Base-by-base conservation (phyloP, 768 basidiomycete species). In the Tephrocybe sp. region DNA sequence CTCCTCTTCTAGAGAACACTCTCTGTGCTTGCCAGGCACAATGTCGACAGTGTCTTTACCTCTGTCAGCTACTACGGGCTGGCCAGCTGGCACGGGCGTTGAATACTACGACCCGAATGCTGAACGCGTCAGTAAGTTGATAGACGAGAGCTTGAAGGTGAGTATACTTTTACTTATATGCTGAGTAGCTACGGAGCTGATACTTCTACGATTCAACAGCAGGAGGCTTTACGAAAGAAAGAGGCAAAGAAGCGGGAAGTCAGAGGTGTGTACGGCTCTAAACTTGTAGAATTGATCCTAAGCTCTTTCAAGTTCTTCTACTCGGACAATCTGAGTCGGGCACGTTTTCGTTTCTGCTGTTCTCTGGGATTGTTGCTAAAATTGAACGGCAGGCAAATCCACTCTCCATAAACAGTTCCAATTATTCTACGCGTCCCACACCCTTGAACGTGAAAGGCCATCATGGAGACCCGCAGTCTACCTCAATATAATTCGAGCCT, bases 381-480 rank as follows among this genome's bases (percentile, higher is more conserved):
- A 19, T 24, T 16, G 24, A 15, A 42, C 19, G n/a, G 33, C 24
- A 57, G 57, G 57, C 25, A 57, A 57, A 29, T 57, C 57, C 24
- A 57, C 57, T 25, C 36, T 57, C 33, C 53, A 57, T 24, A 57
- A 57, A 34, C 57, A 57, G 24, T 57, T 57, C 19, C 57, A 57
- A 34, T 27, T 57, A 12, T 55, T 55, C 15, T 57, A 57, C 24
- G 47, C 50, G 24, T 57, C 56, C 19, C 53, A 57, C 9, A 49
- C 50, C 15, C 53, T 57, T 10, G 57, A 57, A 50, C 53, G 50
- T 18, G 57, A 57, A 50, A 36, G 48, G 29, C 50, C 53, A 8
- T 52, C 53, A 38, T 57, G 57, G 57, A 33, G 52, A 31, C 38
- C 53, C 2, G 57, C 36, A 22, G 49, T 57, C n/a, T 55, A 52